Conservation (phyloP, 345 rosid species). For the Garcia nutans region DNA sequence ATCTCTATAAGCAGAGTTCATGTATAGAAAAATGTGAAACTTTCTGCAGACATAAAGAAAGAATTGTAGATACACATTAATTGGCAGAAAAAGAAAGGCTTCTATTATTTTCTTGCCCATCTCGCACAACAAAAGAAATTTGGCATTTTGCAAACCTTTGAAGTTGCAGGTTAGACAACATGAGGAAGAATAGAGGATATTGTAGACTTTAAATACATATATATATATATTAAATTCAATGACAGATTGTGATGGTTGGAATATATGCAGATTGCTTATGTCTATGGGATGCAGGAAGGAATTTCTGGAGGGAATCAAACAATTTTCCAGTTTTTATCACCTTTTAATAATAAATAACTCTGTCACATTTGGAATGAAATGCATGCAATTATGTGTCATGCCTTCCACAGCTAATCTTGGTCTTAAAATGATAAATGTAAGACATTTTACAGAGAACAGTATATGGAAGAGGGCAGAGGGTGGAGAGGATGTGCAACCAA, state of each 20-base stretch:
- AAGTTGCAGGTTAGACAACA: neutral
- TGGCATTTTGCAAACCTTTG: neutral
- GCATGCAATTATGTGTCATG: neutral
- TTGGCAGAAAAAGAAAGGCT: neutral
- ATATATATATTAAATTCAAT: too few species aligned
- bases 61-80: neutral
- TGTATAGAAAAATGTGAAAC: neutral
- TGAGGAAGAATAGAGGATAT: neutral
- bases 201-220: neutral
- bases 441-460: neutral
- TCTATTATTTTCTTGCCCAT: too few species aligned
- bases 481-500: neutral
- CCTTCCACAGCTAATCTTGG: neutral
- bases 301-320: neutral
- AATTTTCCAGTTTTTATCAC: neutral
- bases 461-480: neutral
- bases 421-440: neutral
- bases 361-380: neutral
- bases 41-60: constrained; percentile 10
- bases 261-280: neutral
- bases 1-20: neutral
- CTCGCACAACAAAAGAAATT: neutral
- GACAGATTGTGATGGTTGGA: neutral
- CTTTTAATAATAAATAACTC: neutral
- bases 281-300: neutral